A percentile compares a stretch with the other conserved stretches of the same genome.
These are phyloP conservation scores for Aspergillus puulaauensis DNA, from an alignment of 2,329 filamentous ascomycete species.

Conservation along the genomic window DNA sequence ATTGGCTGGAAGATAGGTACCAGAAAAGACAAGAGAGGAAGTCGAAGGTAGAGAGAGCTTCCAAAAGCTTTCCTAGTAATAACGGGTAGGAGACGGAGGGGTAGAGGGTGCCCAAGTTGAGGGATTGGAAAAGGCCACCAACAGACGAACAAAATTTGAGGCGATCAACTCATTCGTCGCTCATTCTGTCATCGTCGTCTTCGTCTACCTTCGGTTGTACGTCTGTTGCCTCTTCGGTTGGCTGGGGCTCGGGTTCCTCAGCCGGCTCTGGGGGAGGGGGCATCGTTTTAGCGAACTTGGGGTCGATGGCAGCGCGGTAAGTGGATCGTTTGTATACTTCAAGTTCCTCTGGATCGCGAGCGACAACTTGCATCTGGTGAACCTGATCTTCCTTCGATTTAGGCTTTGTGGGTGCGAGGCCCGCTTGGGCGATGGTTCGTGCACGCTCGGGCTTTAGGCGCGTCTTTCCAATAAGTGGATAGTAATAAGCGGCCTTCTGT, in stretches of 20 bases:
- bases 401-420: conserved; percentile 38
- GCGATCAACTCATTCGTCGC: conserved; percentile 18
- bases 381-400: conserved; percentile 48
- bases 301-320: conserved; percentile 48
- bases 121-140: too few species aligned
- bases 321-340: conserved; percentile 49
- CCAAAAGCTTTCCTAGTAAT: not conserved
- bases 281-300: conserved; percentile 39
- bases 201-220: conserved; percentile 10
- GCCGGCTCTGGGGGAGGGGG: conserved; percentile 29
- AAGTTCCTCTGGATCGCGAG: conserved; percentile 51
- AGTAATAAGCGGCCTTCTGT: conserved; percentile 61
- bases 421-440: conserved; percentile 44
- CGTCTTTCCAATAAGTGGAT: conserved; percentile 59
- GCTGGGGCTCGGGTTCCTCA: conserved; percentile 9
- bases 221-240: conserved; percentile 7
- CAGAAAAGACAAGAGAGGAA: not conserved
- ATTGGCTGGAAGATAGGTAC: not conserved
- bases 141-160: not conserved
- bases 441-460: conserved; percentile 52
- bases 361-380: conserved; percentile 53
- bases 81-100: not conserved
- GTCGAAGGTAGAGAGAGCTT: not conserved
- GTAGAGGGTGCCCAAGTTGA: not conserved
- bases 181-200: conserved; percentile 19